Conservation (phyloP, 139 green algal genomes). For the Chlorella vulgaris region DNA sequence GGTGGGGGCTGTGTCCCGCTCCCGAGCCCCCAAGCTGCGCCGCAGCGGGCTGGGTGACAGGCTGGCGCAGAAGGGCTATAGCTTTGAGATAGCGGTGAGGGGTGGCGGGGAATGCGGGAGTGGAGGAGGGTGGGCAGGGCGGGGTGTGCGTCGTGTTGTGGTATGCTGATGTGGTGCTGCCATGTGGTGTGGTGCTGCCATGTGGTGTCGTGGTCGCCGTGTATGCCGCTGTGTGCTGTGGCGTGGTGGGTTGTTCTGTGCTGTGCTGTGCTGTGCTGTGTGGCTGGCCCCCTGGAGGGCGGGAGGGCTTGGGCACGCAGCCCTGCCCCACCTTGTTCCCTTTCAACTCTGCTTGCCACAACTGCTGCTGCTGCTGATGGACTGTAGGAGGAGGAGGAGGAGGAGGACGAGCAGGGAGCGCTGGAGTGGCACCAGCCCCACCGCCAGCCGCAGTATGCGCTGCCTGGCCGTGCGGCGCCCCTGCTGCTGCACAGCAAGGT, state of each 20-base stretch:
- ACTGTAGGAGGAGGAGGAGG: no score
- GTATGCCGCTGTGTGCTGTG: no score
- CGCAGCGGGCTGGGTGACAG: constrained; percentile 37
- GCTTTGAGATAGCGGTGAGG: constrained; percentile 55
- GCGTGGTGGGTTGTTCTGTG: no score
- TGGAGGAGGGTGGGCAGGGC: background rate
- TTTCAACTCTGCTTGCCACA: background rate
- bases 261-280: no score
- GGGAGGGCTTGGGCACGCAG: no score
- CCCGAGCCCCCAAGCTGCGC: constrained; percentile 6
- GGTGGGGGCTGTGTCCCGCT: constrained; percentile 13
- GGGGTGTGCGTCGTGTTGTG: background rate
- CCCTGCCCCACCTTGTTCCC: background rate
- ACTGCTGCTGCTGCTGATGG: no score
- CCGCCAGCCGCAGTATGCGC: constrained; percentile 23
- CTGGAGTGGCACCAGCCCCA: constrained; percentile 17
- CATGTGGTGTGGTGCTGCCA: no score
- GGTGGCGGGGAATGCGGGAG: no score
- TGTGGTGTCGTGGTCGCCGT: no score
- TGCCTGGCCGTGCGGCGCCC: constrained; percentile 11
- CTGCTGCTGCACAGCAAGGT: constrained; percentile 23
- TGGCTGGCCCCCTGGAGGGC: no score
- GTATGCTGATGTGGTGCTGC: background rate
- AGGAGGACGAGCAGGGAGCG: constrained; percentile 14
- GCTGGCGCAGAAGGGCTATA: constrained; percentile 31